Evolutionary conservation across 345 rosid genomes (phyloP).

Genomic region (Eucalyptus globulus): DNA sequence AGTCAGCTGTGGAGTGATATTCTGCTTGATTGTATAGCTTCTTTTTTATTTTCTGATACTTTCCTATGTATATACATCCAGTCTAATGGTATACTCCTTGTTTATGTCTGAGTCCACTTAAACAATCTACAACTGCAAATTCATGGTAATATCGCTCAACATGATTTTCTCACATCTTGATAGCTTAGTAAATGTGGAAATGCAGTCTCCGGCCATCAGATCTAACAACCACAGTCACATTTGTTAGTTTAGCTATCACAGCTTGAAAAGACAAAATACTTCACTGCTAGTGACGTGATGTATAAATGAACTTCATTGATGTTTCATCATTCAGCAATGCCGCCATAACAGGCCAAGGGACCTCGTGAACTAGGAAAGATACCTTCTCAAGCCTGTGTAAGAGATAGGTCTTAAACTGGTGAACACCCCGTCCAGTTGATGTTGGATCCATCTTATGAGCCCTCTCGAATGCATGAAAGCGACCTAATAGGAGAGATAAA

Average conservation of each 20-base stretch:
- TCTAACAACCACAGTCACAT: not conserved
- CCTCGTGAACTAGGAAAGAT: not conserved
- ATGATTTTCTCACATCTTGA: not conserved
- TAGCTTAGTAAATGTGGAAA: not conserved
- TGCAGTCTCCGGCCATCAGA: not conserved
- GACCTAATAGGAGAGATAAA: slow-evolving; percentile 38
- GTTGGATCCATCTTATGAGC: slow-evolving; percentile 68
- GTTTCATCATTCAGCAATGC: not conserved
- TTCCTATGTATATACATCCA: not conserved
- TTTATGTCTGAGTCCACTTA: not conserved
- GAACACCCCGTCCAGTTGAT: slow-evolving; percentile 86
- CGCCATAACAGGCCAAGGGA: not conserved
- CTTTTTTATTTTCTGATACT: not conserved
- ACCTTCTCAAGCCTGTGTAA: slow-evolving; percentile 83
- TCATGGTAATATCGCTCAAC: not conserved
- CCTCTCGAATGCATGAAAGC: slow-evolving; percentile 85
- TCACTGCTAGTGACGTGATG: not conserved
- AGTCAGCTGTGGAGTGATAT: not conserved
- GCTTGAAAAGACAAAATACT: not conserved
- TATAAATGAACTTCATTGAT: not conserved
- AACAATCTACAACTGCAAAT: not conserved
- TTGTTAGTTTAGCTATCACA: not conserved
- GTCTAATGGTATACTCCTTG: not conserved
- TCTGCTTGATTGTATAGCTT: not conserved
- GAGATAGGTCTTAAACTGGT: slow-evolving; percentile 92